Evolutionary conservation across 2,329 filamentous ascomycete genomes (phyloP).

Genomic region (Fusarium virguliforme): DNA sequence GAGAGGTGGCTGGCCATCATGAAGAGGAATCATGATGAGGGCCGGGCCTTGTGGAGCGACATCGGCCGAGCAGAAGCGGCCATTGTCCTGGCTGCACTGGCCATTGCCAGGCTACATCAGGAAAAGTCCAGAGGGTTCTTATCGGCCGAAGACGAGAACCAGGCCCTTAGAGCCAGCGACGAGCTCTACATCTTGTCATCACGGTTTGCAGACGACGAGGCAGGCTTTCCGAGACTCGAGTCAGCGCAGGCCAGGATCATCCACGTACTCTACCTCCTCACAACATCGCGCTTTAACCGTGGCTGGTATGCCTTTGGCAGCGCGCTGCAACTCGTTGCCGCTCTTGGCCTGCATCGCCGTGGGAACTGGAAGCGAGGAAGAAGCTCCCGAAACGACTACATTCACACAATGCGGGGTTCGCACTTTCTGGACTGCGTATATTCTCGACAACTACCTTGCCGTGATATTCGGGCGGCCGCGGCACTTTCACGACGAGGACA

Average conservation of each 20-base stretch:
- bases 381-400: conserved; percentile 56
- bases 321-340: conserved; percentile 67
- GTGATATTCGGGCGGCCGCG: conserved; percentile 75
- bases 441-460: conserved; percentile 74
- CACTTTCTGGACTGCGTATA: conserved; percentile 75
- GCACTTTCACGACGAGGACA: conserved; percentile 75
- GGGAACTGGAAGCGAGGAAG: conserved; percentile 43
- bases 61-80: conserved; percentile 63
- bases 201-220: conserved; percentile 63
- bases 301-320: conserved; percentile 75
- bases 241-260: conserved; percentile 72
- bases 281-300: conserved; percentile 72
- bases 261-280: conserved; percentile 72
- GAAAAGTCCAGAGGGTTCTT: conserved; percentile 56
- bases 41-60: conserved; percentile 57
- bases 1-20: conserved; percentile 64
- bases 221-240: conserved; percentile 68
- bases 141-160: conserved; percentile 48
- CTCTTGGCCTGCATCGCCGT: conserved; percentile 58
- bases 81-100: conserved; percentile 65
- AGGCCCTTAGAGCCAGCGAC: conserved; percentile 55
- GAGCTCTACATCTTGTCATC: conserved; percentile 62
- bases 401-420: conserved; percentile 69
- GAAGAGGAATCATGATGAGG: conserved; percentile 56
- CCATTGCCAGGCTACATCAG: conserved; percentile 63